A percentile compares a stretch with the other conserved stretches of the same genome.
These are phyloP conservation scores for Ammopiptanthus mongolicus DNA, from an alignment of 306 rosid genomes.

Conservation along the genomic window DNA sequence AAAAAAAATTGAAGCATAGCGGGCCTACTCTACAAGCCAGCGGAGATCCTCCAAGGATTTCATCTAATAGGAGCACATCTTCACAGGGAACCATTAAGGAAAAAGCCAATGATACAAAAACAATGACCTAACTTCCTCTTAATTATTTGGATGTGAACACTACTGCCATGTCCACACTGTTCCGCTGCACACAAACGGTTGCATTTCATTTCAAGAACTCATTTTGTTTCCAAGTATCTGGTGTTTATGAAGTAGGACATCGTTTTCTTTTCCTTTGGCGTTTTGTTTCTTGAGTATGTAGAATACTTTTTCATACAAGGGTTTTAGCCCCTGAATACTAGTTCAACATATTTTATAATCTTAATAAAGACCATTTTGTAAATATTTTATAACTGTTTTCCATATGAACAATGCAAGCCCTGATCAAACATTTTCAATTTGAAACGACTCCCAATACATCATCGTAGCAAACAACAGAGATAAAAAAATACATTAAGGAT, in stretches of 20 bases:
- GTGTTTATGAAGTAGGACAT: not conserved
- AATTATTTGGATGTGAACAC: not conserved
- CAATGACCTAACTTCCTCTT: not conserved
- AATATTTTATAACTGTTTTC: too few species aligned
- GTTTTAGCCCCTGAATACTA: not conserved
- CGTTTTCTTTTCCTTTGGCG: not conserved
- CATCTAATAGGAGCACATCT: not conserved
- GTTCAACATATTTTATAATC: not conserved
- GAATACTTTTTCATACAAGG: not conserved
- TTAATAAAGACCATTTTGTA: not conserved
- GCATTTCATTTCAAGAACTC: not conserved
- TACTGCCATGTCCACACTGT: not conserved
- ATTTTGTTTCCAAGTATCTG: not conserved
- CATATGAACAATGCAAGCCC: too few species aligned
- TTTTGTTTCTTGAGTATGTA: not conserved
- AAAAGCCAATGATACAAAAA: not conserved
- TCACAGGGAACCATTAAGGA: not conserved
- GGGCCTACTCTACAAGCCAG: conserved; percentile 6
- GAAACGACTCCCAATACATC: too few species aligned
- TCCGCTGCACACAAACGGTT: not conserved
- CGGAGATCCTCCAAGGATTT: conserved; percentile 16
- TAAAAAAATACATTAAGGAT: too few species aligned
- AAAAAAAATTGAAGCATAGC: not conserved
- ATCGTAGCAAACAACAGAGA: too few species aligned
- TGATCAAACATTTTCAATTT: too few species aligned